Evolutionary conservation across 768 basidiomycete species (phyloP).

Genomic region (Hemileccinum impolitum): DNA sequence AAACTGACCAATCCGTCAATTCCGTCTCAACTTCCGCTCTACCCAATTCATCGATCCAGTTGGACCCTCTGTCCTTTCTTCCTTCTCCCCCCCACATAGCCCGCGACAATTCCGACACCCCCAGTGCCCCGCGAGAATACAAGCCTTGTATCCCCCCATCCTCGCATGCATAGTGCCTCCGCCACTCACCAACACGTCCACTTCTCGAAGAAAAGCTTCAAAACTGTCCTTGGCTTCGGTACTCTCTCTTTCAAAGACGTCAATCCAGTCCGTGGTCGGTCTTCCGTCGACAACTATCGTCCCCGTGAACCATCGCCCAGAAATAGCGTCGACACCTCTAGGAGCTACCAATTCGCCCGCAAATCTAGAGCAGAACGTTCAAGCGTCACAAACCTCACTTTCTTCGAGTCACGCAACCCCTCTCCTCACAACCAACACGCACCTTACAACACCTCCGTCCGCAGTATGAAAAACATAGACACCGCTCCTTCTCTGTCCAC

Average conservation of each 20-base stretch:
- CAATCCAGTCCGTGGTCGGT: constrained; percentile 27
- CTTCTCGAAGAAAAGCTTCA: constrained; percentile 45
- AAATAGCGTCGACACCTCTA: constrained; percentile 44
- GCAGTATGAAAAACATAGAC: constrained; percentile 44
- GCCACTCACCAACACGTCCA: constrained; percentile 33
- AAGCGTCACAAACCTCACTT: constrained; percentile 40
- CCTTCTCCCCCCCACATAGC: constrained; percentile 24
- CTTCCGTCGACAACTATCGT: constrained; percentile 27
- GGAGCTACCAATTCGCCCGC: constrained; percentile 34
- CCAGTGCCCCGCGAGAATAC: constrained; percentile 27
- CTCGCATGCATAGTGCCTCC: constrained; percentile 45
- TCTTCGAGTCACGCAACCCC: constrained; percentile 37
- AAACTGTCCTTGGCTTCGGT: constrained; percentile 45
- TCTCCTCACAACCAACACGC: constrained; percentile 33
- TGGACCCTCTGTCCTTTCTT: constrained; percentile 25
- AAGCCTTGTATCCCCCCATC: constrained; percentile 14
- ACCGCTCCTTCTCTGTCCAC: constrained; percentile 38
- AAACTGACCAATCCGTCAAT: constrained; percentile 29
- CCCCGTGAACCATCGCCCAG: constrained; percentile 33
- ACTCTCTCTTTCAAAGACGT: constrained; percentile 37
- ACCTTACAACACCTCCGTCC: constrained; percentile 29
- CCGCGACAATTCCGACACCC: constrained; percentile 25
- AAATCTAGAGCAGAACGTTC: constrained; percentile 36
- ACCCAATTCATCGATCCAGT: constrained; percentile 30
- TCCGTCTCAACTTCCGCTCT: constrained; percentile 26